Percentiles rank a stretch among this genome's conserved stretches.
These are phyloP conservation scores for Daldinia grandis DNA, from an alignment of 495 filamentous ascomycete genomes.

Conservation along the genomic window DNA sequence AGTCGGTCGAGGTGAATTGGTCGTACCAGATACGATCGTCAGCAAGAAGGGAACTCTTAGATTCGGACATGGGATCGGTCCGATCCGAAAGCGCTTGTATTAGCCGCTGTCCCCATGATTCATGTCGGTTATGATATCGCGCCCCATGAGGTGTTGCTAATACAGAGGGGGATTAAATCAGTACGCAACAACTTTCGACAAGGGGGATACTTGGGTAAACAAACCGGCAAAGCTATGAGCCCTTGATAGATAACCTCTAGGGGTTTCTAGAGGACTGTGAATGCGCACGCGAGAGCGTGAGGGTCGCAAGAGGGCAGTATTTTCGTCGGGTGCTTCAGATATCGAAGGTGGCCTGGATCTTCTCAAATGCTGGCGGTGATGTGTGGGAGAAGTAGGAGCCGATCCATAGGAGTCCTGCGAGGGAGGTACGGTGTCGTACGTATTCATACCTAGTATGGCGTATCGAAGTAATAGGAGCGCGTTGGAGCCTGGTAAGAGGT, in stretches of 20 bases:
- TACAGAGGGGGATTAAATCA: slow-evolving; percentile 16
- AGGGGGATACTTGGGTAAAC: slow-evolving; percentile 25
- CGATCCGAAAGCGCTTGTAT: slow-evolving; percentile 59
- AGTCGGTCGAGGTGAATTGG: slow-evolving; percentile 98
- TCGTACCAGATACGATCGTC: slow-evolving; percentile 98
- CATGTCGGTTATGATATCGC: slow-evolving; percentile 72
- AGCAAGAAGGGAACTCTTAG: slow-evolving; percentile 66
- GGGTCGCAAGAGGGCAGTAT: slow-evolving; percentile 54
- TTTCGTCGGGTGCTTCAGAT: slow-evolving; percentile 55
- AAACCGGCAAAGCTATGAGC: slow-evolving; percentile 59
- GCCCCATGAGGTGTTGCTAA: slow-evolving; percentile 34
- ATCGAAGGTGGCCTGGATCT: slow-evolving; percentile 43
- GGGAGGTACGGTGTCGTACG: slow-evolving; percentile 18
- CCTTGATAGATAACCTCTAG: slow-evolving; percentile 52
- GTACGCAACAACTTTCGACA: background rate
- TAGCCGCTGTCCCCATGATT: slow-evolving; percentile 67
- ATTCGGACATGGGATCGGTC: slow-evolving; percentile 61
- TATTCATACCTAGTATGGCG: slow-evolving; percentile 28
- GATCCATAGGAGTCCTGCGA: slow-evolving; percentile 28
- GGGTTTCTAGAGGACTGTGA: slow-evolving; percentile 50
- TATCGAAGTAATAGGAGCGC: background rate
- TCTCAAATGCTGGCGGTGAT: slow-evolving; percentile 32
- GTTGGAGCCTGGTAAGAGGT: background rate
- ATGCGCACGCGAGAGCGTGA: slow-evolving; percentile 55
- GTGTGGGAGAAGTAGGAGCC: slow-evolving; percentile 26